Evolutionary conservation across 331 rosid genomes (phyloP).

Genomic region (Saraca asoca): DNA sequence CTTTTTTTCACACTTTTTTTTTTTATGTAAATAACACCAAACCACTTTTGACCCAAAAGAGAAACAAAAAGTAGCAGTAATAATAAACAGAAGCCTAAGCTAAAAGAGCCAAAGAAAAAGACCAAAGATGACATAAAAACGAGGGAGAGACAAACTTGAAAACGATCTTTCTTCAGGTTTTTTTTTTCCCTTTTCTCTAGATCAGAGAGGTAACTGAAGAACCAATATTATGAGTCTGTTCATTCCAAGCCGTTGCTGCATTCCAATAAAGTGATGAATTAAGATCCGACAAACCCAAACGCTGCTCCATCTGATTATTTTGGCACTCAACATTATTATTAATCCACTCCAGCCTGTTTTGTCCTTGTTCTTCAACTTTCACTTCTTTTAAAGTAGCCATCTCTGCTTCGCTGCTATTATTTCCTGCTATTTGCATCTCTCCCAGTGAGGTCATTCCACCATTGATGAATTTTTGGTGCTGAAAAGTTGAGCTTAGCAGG

Average conservation of each 20-base stretch:
- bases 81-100: constrained; percentile 32
- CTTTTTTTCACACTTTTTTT: constrained; percentile 15
- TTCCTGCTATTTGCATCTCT: constrained; percentile 42
- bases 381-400: constrained; percentile 47
- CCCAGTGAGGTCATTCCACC: constrained; percentile 49
- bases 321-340: constrained; percentile 30
- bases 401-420: constrained; percentile 9
- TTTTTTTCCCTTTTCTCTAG: constrained; percentile 39
- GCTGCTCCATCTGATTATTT: constrained; percentile 55
- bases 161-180: constrained; percentile 24
- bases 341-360: constrained; percentile 58
- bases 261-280: constrained; percentile 63
- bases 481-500: constrained; percentile 47
- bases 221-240: constrained; percentile 61
- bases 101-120: constrained; percentile 30
- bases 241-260: constrained; percentile 63
- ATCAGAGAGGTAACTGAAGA: constrained; percentile 79
- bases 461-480: constrained; percentile 50
- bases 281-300: constrained; percentile 61
- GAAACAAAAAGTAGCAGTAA: constrained; percentile 20
- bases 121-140: constrained; percentile 34
- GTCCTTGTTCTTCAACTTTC: constrained; percentile 60
- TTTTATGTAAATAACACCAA: constrained; percentile 35
- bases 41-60: constrained; percentile 34
- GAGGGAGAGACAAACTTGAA: constrained; percentile 42